Percentiles rank a stretch among this genome's conserved stretches.
Conservation (phyloP, 345 rosid species). For the Lagerstroemia speciosa region DNA sequence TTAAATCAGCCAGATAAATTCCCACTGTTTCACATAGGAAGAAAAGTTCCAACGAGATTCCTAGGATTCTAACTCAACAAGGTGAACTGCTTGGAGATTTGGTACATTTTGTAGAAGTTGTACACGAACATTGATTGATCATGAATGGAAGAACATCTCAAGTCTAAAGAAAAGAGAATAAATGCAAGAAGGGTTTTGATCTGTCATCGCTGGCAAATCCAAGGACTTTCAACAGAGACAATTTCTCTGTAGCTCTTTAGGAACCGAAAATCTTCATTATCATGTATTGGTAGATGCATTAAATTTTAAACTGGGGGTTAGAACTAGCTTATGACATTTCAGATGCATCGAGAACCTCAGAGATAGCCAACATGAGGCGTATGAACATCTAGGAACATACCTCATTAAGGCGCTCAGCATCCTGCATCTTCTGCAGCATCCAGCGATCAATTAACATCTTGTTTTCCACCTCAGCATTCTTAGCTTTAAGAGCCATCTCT, state of each 20-base stretch:
- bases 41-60: not conserved
- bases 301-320: not conserved
- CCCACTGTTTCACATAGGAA: not conserved
- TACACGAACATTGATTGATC: too few relatives aligned
- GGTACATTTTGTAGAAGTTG: too few relatives aligned
- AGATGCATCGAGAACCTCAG: not conserved
- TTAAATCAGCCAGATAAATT: conserved; percentile 10
- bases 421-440: conserved; percentile 98
- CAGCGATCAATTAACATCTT: conserved; percentile 85
- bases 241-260: not conserved
- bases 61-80: not conserved
- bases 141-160: too few relatives aligned
- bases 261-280: not conserved
- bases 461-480: conserved; percentile 78
- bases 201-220: not conserved
- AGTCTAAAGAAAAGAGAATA: too few relatives aligned
- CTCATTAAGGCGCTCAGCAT: conserved; percentile 97
- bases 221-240: not conserved
- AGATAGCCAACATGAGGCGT: not conserved
- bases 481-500: conserved; percentile 53
- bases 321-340: not conserved
- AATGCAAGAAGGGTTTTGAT: not conserved
- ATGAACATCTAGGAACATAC: conserved; percentile 21
- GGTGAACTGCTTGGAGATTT: too few relatives aligned
- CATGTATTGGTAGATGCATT: not conserved